Evolutionary conservation across 495 filamentous ascomycete species (phyloP), one percentile per base, ranked within the genome.

Genomic region (Massariosphaeria phaeospora): DNA sequence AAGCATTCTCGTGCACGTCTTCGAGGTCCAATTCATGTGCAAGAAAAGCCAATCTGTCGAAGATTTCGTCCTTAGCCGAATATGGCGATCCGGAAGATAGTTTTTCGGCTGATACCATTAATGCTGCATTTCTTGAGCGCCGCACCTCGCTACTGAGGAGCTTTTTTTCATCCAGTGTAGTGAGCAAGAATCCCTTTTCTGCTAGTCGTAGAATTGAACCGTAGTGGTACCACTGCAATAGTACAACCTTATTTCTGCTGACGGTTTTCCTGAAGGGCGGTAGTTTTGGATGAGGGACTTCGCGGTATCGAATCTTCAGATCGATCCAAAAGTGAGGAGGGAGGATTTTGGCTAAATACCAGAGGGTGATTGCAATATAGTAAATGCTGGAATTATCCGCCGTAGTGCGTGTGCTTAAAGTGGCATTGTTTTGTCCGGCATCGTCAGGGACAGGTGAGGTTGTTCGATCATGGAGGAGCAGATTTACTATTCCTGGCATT

Each of bases 31-130:
- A 17, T 18, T 54, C 50, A 33, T 23, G 39, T 4, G 17, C 50
- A 2, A 54, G 20, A 33, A 54, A 54, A 3, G 50, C 21, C 7
- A 52, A 29, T 20, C 50, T 33, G 23, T 54, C 40, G 12, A 54
- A 44, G 13, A 38, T 38, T 23, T 54, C 40, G 40, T 46, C 50
- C 26, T 24, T 54, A 2, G 50, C 39, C 6, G 26, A 44, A 24
- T 54, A 54, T 25, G 15, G 31, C 3, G 34, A 25, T 12, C 15
- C 46, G 7, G 50, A 54, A 20, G 38, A 26, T 8, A 54, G 17
- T 20, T 54, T 54, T 10, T 10, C 17, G 23, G 39, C 39, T 17
- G 50, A 44, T 10, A 21, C 27, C 1, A 44, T 21, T 15, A 34
- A 36, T 8, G 40, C 50, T 2, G 40, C 20, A 15, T 24, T 54